Percentiles rank a stretch among this genome's conserved stretches.
Evolutionary conservation across 1,139 yeast genomes (phyloP).

Genomic region (Geotrichum citri-aurantii): DNA sequence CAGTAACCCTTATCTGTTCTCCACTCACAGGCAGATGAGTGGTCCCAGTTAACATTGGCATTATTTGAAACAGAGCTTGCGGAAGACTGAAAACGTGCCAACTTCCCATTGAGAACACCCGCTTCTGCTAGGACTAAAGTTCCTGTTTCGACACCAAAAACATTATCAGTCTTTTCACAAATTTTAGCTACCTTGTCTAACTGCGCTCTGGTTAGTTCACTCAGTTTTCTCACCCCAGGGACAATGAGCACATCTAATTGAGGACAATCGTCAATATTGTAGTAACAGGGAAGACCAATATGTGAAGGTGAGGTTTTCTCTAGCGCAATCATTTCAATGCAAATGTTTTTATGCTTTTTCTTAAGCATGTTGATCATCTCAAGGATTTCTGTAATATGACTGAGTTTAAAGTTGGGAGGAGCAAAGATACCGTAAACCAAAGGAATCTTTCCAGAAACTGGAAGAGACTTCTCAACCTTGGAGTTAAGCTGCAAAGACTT

Average conservation of each 20-base stretch:
- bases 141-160: slow-evolving; percentile 13
- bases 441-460: neutral
- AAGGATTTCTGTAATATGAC: slow-evolving; percentile 1
- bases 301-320: neutral
- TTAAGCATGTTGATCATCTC: slow-evolving; percentile 8
- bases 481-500: neutral
- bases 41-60: slow-evolving; percentile 7
- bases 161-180: neutral
- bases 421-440: slow-evolving; percentile 9
- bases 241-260: slow-evolving; percentile 15
- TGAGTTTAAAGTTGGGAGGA: slow-evolving; percentile 6
- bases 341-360: neutral
- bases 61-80: slow-evolving; percentile 1
- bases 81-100: neutral
- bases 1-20: slow-evolving; percentile 5
- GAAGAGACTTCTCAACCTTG: neutral
- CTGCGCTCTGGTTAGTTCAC: neutral
- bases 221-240: slow-evolving; percentile 6
- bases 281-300: neutral
- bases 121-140: slow-evolving; percentile 9
- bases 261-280: slow-evolving; percentile 7
- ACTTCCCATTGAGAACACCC: slow-evolving; percentile 15
- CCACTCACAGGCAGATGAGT: slow-evolving; percentile 1
- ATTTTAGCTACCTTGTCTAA: neutral
- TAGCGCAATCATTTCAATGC: slow-evolving; percentile 6